Evolutionary conservation across 2,329 filamentous ascomycete species (phyloP), one percentile per base, ranked within the genome.

Genomic region (Lanzia echinophila): DNA sequence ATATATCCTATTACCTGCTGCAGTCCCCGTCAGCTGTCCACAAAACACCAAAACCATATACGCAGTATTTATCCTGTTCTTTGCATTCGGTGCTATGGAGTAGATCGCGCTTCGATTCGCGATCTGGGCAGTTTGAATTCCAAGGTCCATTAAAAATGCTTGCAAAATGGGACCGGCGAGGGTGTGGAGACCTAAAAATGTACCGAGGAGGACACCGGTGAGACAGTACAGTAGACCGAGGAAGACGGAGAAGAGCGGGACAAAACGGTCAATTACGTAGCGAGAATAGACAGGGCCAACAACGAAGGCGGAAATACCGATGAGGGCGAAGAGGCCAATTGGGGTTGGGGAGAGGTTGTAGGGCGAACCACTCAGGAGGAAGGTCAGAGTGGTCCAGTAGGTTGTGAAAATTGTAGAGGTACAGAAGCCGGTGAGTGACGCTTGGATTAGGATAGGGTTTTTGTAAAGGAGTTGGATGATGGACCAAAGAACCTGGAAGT

Each of bases 31-130:
- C 45, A 94, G 64, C 71, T 94, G 88, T 0, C 88, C 88, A 28
- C 79, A 82, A 63, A 92, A 92, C 0, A 81, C 82, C 7, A 78
- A 76, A 0, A 90, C 77, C 88, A 92, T 94, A 64, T 90, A 94
- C 1, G 84, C 86, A 0, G 88, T 90, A 65, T 94, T 94, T 22
- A 92, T 79, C 3, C 88, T 71, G 69, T 90, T 94, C 4, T 86
- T 72, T 0, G 84, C 83, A 56, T 81, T 83, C 0, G 87, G 83
- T 50, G 86, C 84, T 20, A 92, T 82, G 1, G 73, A 71, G 62
- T 88, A 91, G 19, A 94, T 87, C 3, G 81, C 77, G 0, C 78
- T 76, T 0, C 88, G 73, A 62, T 91, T 90, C 1, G 86, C 85
- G 32, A 90, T 86, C 66, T 90, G 86, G 1, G 81, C 76, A 1